Base-by-base conservation (phyloP, 1,284 basidiomycete species). In the Pholiota adiposa region DNA sequence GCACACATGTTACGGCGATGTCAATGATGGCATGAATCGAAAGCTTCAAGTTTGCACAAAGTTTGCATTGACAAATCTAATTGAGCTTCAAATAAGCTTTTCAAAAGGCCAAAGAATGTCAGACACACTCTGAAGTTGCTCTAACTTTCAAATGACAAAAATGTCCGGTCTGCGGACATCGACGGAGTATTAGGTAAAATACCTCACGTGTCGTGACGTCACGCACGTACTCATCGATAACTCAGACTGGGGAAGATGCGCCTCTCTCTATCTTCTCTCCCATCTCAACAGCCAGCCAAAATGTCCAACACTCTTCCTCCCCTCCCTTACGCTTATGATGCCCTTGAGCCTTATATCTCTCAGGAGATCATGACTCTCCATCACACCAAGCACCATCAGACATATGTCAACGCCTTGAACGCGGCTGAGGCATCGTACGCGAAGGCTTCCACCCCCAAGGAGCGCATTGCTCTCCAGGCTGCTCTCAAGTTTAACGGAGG, bases 381-480 rank as follows among this genome's bases (percentile, higher is more conserved):
- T 78, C 93, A 96, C 79, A 84, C 79, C 54, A 94, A 93, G 81
- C 93, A 96, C 73, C 94, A 96, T 73, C 90, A 90, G 76, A 85
- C 88, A 46, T 92, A 93, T 66, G 89, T 92, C 40, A 91, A 81
- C 63, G 86, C 83, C 4, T 80, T 92, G 63, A 92, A 92, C 74
- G 82, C 86, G 18, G 92, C 92, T 49, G 93, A 96, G 77, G 80
- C 84, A 61, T 80, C 84, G 34, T 90, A 90, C 70, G 79, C 85
- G 59, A 87, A 87, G 66, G 77, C 88, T 0, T 62, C 77, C 4
- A 80, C 85, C 50, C 85, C 90, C 61, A 89, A 89, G 77, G 89
- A 94, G 73, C 86, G 86, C 70, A 96, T 96, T 70, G 86, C 86
- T 55, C 86, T 79, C 38, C 77, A 79, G 59, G 72, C 78, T 50